Percentiles rank a stretch among this genome's conserved stretches.
phyloP scores from a whole-genome alignment of 768 basidiomycete species.

The Kwoniella heveanensis region DNA sequence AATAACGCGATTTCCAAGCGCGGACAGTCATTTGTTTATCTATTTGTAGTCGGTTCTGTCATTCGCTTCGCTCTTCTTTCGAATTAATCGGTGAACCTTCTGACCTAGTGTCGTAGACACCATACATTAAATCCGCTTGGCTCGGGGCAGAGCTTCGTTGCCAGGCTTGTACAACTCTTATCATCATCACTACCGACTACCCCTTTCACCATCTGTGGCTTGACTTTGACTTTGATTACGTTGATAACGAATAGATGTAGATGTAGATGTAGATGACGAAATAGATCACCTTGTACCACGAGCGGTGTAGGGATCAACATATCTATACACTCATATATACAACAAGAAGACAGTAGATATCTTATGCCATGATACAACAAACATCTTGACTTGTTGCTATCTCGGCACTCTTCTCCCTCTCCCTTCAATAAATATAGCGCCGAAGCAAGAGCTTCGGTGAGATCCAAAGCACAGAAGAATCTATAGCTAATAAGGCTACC shows the following conservation, averaged over 20 bases:
- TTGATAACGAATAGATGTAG: not conserved
- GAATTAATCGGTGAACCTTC: not conserved
- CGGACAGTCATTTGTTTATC: not conserved
- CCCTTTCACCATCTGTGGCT: too few relatives aligned
- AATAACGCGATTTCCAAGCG: not conserved
- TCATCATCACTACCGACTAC: too few relatives aligned
- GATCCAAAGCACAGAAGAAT: too few relatives aligned
- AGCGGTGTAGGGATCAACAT: not conserved
- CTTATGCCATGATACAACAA: not conserved
- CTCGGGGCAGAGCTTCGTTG: not conserved
- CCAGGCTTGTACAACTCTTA: constrained; percentile 4
- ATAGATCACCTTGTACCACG: not conserved
- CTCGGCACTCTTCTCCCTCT: not conserved
- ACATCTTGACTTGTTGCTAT: not conserved
- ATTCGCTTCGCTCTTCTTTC: constrained; percentile 1
- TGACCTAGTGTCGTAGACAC: not conserved
- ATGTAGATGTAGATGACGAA: not conserved
- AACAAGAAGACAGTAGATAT: not conserved
- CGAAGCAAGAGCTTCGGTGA: too few relatives aligned
- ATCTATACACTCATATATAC: not conserved
- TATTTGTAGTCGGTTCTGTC: not conserved
- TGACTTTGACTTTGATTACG: not conserved
- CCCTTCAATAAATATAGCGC: too few relatives aligned
- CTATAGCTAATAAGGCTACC: too few relatives aligned
- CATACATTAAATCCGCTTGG: not conserved